Conservation (phyloP, 345 rosid species). For the Camelina laxa region DNA sequence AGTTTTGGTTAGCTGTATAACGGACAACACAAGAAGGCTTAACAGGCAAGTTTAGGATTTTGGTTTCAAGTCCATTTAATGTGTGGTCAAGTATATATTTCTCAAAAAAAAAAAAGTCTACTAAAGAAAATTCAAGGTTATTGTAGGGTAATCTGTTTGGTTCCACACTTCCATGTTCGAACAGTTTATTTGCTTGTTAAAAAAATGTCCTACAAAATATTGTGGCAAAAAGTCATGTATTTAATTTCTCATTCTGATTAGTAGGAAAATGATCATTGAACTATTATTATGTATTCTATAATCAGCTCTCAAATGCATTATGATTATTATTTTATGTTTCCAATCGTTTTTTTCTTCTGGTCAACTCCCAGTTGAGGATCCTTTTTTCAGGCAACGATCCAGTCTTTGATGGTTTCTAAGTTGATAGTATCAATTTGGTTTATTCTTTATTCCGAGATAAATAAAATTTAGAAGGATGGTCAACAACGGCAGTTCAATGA, state of each 20-base stretch:
- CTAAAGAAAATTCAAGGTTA: too few relatives aligned
- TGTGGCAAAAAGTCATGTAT: not conserved
- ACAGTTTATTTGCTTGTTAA: not conserved
- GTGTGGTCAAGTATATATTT: too few relatives aligned
- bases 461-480: not conserved
- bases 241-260: not conserved
- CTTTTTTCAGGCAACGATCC: constrained; percentile 13
- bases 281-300: not conserved
- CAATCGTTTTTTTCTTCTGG: not conserved
- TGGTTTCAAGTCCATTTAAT: constrained; percentile 1
- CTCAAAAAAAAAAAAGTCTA: too few relatives aligned
- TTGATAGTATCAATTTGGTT: not conserved
- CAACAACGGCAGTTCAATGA: constrained; percentile 35
- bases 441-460: not conserved
- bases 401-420: constrained; percentile 7
- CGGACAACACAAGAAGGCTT: constrained; percentile 26
- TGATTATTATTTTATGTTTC: not conserved
- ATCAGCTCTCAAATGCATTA: not conserved
- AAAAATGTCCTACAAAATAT: not conserved
- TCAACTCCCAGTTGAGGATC: not conserved
- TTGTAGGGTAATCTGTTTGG: not conserved
- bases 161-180: not conserved
- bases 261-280: not conserved
- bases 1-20: constrained; percentile 18
- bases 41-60: constrained; percentile 31